Base-by-base conservation (phyloP, 768 basidiomycete genomes). In the Fistulinella prunicolor region DNA sequence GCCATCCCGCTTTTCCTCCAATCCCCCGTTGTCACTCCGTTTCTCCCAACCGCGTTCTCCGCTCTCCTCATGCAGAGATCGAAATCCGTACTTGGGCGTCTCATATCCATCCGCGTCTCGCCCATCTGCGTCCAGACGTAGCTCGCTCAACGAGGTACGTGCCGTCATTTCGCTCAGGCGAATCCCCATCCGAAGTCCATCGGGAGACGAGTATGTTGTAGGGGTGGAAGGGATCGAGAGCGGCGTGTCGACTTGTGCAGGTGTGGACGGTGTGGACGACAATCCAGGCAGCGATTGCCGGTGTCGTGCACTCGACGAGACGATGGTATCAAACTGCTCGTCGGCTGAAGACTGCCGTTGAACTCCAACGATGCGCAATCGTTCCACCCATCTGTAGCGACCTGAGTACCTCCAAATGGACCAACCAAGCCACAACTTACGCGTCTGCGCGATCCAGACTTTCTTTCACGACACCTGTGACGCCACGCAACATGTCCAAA, bases 401-500 rank as follows among this genome's bases (percentile, higher is more conserved):
- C 19, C 7, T 59, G 26, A 64, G 32, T 9, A 42, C 19, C 22
- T 23, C 36, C n/a, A 38, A 22, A 8, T 16, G 3, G 9, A 35
- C 20, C 1, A 29, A 44, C 38, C 26, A 42, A n/a, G 22, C 3
- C 34, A 53, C 13, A 16, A 79, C 84, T 37, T 65, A 91, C 81
- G 86, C 79, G 63, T 94, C 93, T 24, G 92, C 93, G 46, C 85
- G 75, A 63, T 94, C 91, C 65, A 94, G 71, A 53, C 84, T 89
- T 51, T 94, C 93, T 59, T 83, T 86, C 51, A 94, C 86, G 20
- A 94, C 89, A 4, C 80, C 77, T n/a, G 89, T 89, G 23, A 94
- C 89, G 23, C 88, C 82, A 23, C 85, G 75, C 76, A 95, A 83
- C 90, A 94, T 94, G 61, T 95, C 92, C 66, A 95, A 61, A 61